phyloP scores from a whole-genome alignment of 257 asterid species.

The Catharanthus roseus region DNA sequence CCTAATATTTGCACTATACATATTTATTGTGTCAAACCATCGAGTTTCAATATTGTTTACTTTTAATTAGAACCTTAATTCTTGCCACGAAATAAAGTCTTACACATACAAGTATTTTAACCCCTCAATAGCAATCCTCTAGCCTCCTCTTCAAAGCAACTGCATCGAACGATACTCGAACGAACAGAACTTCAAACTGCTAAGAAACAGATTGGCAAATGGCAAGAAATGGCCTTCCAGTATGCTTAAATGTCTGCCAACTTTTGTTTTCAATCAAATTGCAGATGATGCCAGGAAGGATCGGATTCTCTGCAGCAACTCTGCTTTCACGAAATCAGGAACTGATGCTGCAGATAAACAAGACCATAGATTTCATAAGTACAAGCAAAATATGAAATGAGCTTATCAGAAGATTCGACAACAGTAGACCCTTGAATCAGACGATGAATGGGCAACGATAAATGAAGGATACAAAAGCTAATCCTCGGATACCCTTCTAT shows the following conservation, averaged over 20 bases:
- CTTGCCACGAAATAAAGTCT: too few relatives aligned
- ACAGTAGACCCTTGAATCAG: background rate
- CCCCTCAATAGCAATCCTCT: too few relatives aligned
- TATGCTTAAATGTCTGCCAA: background rate
- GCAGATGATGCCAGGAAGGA: constrained; percentile 48
- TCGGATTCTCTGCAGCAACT: constrained; percentile 59
- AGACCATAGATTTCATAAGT: background rate
- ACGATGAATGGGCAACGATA: too few relatives aligned
- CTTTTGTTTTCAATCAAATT: constrained; percentile 28
- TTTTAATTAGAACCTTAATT: too few relatives aligned
- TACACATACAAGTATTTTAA: too few relatives aligned
- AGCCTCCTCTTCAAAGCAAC: background rate
- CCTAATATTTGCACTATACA: too few relatives aligned
- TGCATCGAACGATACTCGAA: background rate
- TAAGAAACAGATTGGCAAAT: background rate
- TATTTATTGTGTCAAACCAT: too few relatives aligned
- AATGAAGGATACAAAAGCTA: background rate
- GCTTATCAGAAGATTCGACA: background rate
- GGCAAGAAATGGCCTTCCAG: background rate
- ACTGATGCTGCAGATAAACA: constrained; percentile 48
- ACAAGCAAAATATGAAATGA: background rate
- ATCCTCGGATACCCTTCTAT: too few relatives aligned
- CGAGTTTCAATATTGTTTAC: too few relatives aligned
- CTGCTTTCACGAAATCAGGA: constrained; percentile 71
- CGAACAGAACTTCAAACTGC: background rate